phyloP scores from a whole-genome alignment of 2,329 filamentous ascomycete species.

The Madurella mycetomatis region DNA sequence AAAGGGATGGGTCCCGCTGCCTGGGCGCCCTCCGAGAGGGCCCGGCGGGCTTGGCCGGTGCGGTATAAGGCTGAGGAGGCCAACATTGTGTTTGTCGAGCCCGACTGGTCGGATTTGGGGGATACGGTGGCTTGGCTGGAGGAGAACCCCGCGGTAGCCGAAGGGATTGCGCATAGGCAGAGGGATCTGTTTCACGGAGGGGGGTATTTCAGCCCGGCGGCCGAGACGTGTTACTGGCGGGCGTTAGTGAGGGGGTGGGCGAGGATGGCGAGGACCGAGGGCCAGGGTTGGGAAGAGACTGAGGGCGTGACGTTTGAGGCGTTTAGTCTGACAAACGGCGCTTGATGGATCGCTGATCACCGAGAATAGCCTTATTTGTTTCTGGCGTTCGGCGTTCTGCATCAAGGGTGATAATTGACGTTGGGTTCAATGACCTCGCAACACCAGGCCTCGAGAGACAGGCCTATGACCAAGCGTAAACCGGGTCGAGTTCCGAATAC shows the following conservation, averaged over 20 bases:
- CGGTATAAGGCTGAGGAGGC: constrained; percentile 34
- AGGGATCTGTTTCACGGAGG: constrained; percentile 39
- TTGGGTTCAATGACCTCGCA: neutral
- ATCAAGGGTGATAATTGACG: neutral
- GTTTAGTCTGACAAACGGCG: constrained; percentile 32
- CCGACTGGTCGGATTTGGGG: constrained; percentile 49
- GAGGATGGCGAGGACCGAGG: constrained; percentile 35
- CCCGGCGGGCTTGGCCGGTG: constrained; percentile 37
- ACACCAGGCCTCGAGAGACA: neutral
- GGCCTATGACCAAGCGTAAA: neutral
- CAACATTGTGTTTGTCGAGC: constrained; percentile 47
- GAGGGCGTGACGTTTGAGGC: constrained; percentile 39
- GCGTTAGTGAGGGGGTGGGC: constrained; percentile 46
- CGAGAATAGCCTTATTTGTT: neutral
- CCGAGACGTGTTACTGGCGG: constrained; percentile 52
- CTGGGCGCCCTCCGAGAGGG: constrained; percentile 23
- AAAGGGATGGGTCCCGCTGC: no score
- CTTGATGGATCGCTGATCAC: constrained; percentile 6
- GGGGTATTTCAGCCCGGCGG: constrained; percentile 46
- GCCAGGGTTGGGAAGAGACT: constrained; percentile 32
- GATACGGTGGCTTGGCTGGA: constrained; percentile 44
- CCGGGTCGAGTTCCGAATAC: neutral
- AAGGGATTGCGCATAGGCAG: constrained; percentile 45
- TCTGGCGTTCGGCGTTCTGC: neutral
- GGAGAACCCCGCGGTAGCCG: constrained; percentile 38